Percentiles rank a stretch among this genome's conserved stretches.
Conservation (phyloP, 2,329 filamentous ascomycete species). For the Aspergillus puulaauensis region DNA sequence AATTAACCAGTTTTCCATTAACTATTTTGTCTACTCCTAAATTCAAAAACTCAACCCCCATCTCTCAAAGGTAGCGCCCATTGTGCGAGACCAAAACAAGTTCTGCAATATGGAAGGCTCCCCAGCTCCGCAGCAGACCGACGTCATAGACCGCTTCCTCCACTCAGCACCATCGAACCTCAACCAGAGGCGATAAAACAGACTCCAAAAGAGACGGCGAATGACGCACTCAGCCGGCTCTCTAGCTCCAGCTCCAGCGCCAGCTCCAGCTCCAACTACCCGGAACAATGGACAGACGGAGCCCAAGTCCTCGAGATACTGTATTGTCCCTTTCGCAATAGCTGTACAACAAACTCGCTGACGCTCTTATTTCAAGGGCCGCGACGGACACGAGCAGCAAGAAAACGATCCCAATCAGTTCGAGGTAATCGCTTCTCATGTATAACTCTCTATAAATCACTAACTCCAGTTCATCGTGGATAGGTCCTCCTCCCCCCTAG, state of each 20-base stretch:
- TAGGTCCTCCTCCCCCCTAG: slow-evolving; percentile 58
- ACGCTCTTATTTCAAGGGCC: slow-evolving; percentile 18
- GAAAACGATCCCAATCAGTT: slow-evolving; percentile 37
- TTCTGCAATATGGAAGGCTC: neutral
- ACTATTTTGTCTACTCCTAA: too few relatives aligned
- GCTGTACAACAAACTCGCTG: neutral
- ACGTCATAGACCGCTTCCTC: slow-evolving; percentile 1
- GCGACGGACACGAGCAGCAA: slow-evolving; percentile 24
- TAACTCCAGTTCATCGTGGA: neutral
- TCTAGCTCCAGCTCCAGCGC: too few relatives aligned
- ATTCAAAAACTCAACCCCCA: neutral
- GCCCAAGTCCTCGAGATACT: neutral
- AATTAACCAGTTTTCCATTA: too few relatives aligned
- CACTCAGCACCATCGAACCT: neutral
- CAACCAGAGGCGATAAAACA: neutral
- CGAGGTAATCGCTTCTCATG: slow-evolving; percentile 27
- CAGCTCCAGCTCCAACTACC: too few relatives aligned
- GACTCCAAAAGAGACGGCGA: neutral
- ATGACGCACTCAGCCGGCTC: neutral
- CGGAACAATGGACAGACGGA: neutral
- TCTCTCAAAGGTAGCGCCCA: too few relatives aligned
- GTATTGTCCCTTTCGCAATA: slow-evolving; percentile 17
- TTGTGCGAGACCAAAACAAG: too few relatives aligned
- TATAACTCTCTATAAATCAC: neutral
- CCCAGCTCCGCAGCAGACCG: neutral